These are phyloP conservation scores for Acanthamoeba polyphaga DNA, from an alignment of 208 protist species.

Conservation along the genomic window DNA sequence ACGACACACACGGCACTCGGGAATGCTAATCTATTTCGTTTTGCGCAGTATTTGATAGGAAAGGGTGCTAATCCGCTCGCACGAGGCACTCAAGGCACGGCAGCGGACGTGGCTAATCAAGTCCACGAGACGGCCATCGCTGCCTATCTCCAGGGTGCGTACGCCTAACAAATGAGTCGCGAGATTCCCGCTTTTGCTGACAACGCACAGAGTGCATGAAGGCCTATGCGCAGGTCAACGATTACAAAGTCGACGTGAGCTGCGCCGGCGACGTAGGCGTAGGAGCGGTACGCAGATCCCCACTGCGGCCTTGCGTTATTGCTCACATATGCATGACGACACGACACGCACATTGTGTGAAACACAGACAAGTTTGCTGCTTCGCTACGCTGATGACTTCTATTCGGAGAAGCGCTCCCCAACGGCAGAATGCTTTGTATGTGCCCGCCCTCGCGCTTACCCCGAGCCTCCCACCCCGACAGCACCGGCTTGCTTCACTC, in stretches of 20 bases:
- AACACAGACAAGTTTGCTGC: background rate
- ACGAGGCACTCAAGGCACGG: background rate
- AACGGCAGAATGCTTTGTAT: background rate
- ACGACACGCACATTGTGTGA: too few relatives aligned
- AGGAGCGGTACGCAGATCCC: background rate
- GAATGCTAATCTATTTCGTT: background rate
- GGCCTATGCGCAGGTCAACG: background rate
- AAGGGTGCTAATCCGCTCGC: background rate
- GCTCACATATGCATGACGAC: too few relatives aligned
- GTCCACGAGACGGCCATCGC: conserved; percentile 14
- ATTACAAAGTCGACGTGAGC: background rate
- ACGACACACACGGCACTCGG: background rate
- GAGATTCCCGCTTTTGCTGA: too few relatives aligned
- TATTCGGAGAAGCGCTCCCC: background rate
- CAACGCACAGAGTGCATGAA: background rate
- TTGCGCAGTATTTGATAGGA: background rate
- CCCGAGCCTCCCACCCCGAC: too few relatives aligned
- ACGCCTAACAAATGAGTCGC: too few relatives aligned
- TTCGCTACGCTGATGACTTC: background rate
- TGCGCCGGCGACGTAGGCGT: background rate
- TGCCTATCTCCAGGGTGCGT: background rate
- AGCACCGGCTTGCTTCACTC: too few relatives aligned
- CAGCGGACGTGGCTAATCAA: background rate
- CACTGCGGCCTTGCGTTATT: too few relatives aligned
- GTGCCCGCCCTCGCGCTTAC: too few relatives aligned